Base-by-base conservation (phyloP, 257 asterid species). In the Nicotiana knightiana region DNA sequence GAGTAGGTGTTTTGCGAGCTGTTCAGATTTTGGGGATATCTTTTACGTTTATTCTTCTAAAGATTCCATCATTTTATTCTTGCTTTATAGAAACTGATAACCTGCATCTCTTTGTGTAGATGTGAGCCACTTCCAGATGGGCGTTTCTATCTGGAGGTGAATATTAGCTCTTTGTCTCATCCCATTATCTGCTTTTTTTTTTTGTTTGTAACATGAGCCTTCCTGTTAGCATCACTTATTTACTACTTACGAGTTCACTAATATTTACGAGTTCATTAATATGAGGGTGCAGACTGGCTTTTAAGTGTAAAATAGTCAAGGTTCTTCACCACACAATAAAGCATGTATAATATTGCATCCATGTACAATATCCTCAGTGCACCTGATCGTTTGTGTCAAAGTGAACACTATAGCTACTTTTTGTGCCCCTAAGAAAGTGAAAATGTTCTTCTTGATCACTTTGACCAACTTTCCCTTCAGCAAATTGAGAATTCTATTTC, bases 91-190 rank as follows among this genome's bases (percentile, higher is more conserved):
- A 82, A 76, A 80, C 79, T 84, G 79, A 86, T 75, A 76, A 67
- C 43, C 55, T 82, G 82, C 66, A 79, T 30, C 81, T 86, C 86
- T 84, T 85, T 86, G 80, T 91, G 93, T 91, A 96, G 99, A 80
- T 96, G 98, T 70, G 99, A 96, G 86, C 98, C 98, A 83, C 98
- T 96, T 86, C 97, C 98, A 73, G 99, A 96, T 87, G 98, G 98
- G 13, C 97, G 99, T 80, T 96, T 96, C 90, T 94, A 92, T 88
- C 88, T 96, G 66, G 98, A 96, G 99, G 99, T 96, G 86, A 84
- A 82, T 66, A 80, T 77, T 18, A 59, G 57, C 13, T 55, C 61
- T 53, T 55, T 70, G 64, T 37, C n/a, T 37, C 53, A 37, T 10
- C 30, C 4, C 30, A 12, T 80, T 82, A 39, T n/a, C 57, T 65